Percentiles rank a stretch among this genome's conserved stretches.
These are phyloP conservation scores for Monsonia emarginata DNA, from an alignment of 441 rosid genomes.

Conservation along the genomic window DNA sequence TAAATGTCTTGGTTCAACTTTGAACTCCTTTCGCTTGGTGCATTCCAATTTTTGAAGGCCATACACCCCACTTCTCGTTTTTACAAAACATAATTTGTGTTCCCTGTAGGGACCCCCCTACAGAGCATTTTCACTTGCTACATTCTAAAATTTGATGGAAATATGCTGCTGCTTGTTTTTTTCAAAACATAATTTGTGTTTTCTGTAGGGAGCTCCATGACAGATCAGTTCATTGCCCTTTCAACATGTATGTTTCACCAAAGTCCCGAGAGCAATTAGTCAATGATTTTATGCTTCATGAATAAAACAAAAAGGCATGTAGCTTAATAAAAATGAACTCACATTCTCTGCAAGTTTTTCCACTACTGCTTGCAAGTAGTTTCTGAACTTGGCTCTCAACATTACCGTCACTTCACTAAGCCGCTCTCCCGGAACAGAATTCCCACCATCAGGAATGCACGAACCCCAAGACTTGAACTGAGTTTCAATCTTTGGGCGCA, in stretches of 20 bases:
- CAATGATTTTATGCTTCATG: not conserved
- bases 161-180: no score
- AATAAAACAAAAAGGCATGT: not conserved
- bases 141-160: no score
- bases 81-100: no score
- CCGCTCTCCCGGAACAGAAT: conserved; percentile 74
- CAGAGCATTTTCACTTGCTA: no score
- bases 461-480: conserved; percentile 66
- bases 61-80: no score
- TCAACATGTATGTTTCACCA: no score
- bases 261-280: no score
- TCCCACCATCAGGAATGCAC: conserved; percentile 60
- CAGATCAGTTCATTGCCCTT: no score
- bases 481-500: conserved; percentile 57
- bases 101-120: no score
- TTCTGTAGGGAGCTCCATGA: not conserved
- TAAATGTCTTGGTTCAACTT: no score
- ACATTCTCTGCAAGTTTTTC: conserved; percentile 91
- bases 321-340: conserved; percentile 32
- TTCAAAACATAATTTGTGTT: not conserved
- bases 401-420: conserved; percentile 90
- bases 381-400: conserved; percentile 85
- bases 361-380: conserved; percentile 79
- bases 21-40: no score
- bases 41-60: no score